Evolutionary conservation across 305 asterid species (phyloP), one percentile per base, ranked within the genome.

Genomic region (Fraxinus greggii): DNA sequence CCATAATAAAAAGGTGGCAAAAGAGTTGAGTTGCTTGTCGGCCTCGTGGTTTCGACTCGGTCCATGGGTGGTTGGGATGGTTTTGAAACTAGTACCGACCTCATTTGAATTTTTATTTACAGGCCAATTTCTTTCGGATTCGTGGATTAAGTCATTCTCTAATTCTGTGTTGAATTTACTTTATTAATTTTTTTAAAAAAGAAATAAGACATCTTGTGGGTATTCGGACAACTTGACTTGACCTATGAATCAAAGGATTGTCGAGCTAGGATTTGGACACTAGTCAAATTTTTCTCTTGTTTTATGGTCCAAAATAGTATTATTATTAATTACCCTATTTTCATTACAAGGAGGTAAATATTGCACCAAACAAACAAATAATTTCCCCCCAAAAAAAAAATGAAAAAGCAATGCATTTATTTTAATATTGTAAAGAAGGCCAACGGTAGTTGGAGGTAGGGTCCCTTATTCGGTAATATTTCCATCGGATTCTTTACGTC

Each of bases 361-460:
- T 12, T 67, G 38, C 35, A 26, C 74, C 21, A 67, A 26, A 67
- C n/a, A 29, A 28, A 65, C n/a, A 28, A 29, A 32, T 29, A 15
- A 69, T 13, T 31, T 69, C 21, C 23, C 23, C n/a, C n/a, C 8
- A 7, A 21, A 19, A 6, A 0, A 61, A 1, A 59, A 6, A 19
- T 38, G 9, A 61, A 10, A 65, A 23, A 26, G 13, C 19, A 65
- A 7, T 3, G 29, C 33, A 23, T 65, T 65, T 26, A 26, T 61
- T 69, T 69, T 1, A 32, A 26, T 70, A 29, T 72, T 72, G 76
- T 15, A 17, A 70, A 17, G 10, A 17, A 32, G 76, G 82, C 79
- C 36, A 70, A 26, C 1, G 70, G 82, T 54, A 0, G 42, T 48
- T 83, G 83, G 86, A 32, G n/a, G 48, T 26, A 35, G 82, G 80